Conservation (phyloP, 805 yeast genomes). For the Metschnikowia henanensis region DNA sequence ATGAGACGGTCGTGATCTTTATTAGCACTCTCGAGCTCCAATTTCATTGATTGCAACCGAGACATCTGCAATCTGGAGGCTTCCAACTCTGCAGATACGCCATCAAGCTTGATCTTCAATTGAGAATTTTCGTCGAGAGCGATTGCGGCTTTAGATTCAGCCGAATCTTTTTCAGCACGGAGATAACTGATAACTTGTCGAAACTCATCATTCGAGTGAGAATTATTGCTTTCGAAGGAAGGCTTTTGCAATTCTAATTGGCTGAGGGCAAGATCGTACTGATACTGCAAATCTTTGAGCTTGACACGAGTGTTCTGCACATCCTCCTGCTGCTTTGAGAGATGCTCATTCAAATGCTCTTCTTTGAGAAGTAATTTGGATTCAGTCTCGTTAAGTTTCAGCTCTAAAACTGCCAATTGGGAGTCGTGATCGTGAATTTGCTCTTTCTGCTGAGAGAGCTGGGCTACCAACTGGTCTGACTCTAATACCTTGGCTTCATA, state of each 20-base stretch:
- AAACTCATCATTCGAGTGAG: constrained; percentile 23
- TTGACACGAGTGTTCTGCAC: constrained; percentile 45
- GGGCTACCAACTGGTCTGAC: constrained; percentile 12
- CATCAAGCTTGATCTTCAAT: constrained; percentile 50
- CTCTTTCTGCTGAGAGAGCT: constrained; percentile 15
- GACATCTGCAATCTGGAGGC: constrained; percentile 49
- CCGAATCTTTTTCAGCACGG: constrained; percentile 73
- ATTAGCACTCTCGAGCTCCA: constrained; percentile 29
- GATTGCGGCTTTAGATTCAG: constrained; percentile 49
- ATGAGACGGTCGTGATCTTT: constrained; percentile 47
- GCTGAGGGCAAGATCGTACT: constrained; percentile 64
- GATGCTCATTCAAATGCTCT: constrained; percentile 22
- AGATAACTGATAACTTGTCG: constrained; percentile 58
- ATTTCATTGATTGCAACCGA: constrained; percentile 21
- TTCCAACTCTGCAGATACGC: constrained; percentile 49
- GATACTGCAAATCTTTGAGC: constrained; percentile 59
- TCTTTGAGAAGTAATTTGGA: constrained; percentile 47
- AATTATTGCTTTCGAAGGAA: constrained; percentile 10
- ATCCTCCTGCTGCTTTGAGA: constrained; percentile 26
- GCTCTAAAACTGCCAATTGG: constrained; percentile 4
- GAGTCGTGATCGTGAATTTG: background rate
- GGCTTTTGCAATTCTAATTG: constrained; percentile 54
- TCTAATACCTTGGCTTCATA: constrained; percentile 34
- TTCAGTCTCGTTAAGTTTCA: constrained; percentile 19
- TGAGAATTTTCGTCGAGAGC: constrained; percentile 52